A percentile compares a stretch with the other conserved stretches of the same genome.
These are phyloP conservation scores for Mycena albidolilacea DNA, from an alignment of 768 basidiomycete genomes.

Conservation along the genomic window DNA sequence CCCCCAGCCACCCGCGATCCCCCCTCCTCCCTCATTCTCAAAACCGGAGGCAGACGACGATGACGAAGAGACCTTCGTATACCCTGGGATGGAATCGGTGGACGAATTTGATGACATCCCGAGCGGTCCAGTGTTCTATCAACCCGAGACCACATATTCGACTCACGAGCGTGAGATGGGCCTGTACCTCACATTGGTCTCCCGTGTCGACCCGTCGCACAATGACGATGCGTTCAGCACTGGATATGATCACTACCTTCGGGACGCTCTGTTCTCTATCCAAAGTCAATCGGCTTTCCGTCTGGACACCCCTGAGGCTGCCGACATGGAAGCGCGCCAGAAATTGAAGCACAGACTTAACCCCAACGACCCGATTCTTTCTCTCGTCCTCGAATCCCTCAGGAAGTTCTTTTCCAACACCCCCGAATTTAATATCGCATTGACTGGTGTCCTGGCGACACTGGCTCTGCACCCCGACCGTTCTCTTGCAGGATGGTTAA, in stretches of 20 bases:
- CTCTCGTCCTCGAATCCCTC: conserved; percentile 77
- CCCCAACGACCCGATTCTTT: conserved; percentile 82
- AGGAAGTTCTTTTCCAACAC: conserved; percentile 88
- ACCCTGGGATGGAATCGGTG: conserved; percentile 55
- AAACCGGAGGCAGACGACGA: conserved; percentile 55
- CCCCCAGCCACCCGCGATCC: conserved; percentile 68
- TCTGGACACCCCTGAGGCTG: conserved; percentile 56
- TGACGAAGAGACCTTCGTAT: conserved; percentile 65
- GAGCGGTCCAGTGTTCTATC: conserved; percentile 59
- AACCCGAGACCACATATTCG: conserved; percentile 82
- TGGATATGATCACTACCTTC: conserved; percentile 87
- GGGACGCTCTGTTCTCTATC: conserved; percentile 79
- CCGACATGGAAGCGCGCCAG: conserved; percentile 55
- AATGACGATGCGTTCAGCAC: conserved; percentile 84
- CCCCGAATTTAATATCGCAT: conserved; percentile 88
- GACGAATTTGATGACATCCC: conserved; percentile 38
- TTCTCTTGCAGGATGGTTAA: conserved; percentile 91
- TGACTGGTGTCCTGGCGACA: conserved; percentile 87
- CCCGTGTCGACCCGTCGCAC: conserved; percentile 82
- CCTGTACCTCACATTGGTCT: conserved; percentile 83
- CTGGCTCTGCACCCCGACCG: conserved; percentile 90
- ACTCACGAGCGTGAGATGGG: conserved; percentile 90
- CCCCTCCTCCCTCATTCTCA: conserved; percentile 41
- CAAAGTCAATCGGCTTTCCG: conserved; percentile 75
- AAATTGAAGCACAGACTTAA: conserved; percentile 82